Base-by-base conservation (phyloP, 306 rosid species). In the Dryas alaskensis region DNA sequence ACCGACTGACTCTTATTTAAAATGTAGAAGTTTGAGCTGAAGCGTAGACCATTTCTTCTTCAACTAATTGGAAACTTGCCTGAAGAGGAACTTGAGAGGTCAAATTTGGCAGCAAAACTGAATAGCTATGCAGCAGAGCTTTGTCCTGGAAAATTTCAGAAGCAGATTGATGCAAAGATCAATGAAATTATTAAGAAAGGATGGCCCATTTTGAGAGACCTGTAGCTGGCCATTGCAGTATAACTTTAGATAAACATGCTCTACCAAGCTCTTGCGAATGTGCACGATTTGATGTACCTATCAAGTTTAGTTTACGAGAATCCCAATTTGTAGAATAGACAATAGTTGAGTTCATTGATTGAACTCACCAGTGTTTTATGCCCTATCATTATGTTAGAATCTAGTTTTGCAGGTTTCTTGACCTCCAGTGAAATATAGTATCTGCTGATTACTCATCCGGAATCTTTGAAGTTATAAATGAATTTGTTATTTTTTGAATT, bases 21-120 rank as follows among this genome's bases (percentile, higher is more conserved):
- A 25, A 37, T 73, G 85, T 90, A 91, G 97, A 94, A 91, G 87
- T 94, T 94, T 87, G 97, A 94, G 84, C 97, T 94, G 75, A 94
- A 92, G 84, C 89, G 86, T 72, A 89, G 81, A 14, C 84, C 82
- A 6, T 84, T 94, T 74, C 87, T 89, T 81, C 92, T 92, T 85
- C 97, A 89, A 80, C 74, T 94, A 75, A 86, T 92, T 67, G 99
- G 97, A 7, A 92, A 92, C 85, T 80, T 94, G 75, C 90, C 96
- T 9, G 90, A 83, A 73, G 97, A 87, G 72, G 97, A 89, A 82
- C 92, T 92, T 19, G 87, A 86, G 86, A 80, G 86, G 73, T 94
- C 97, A 62, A 86, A 69, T 71, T 78, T 88, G 62, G 97, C 99
- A 47, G 79, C 97, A 60, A 89, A 82, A 70, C 79, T 94, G 78